phyloP scores from a whole-genome alignment of 2,329 filamentous ascomycete genomes.

The Rhynchosporium agropyri region DNA sequence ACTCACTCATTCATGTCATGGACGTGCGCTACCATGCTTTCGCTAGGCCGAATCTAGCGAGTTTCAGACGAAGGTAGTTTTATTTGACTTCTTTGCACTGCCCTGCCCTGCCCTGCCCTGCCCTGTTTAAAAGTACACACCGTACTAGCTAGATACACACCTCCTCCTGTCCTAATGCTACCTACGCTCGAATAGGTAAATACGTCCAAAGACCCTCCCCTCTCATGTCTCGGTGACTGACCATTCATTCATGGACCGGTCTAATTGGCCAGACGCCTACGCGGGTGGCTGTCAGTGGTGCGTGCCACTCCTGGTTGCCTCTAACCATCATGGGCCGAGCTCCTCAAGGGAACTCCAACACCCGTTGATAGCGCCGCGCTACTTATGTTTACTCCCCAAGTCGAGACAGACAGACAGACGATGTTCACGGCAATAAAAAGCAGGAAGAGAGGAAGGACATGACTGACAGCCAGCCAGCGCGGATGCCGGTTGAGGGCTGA shows the following conservation, averaged over 20 bases:
- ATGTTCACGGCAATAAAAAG: slow-evolving; percentile 3
- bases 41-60: background rate
- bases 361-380: slow-evolving; percentile 21
- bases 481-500: too few relatives aligned
- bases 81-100: background rate
- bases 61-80: background rate
- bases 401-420: background rate
- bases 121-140: background rate
- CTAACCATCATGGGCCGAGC: background rate
- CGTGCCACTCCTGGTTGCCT: background rate
- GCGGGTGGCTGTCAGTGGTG: slow-evolving; percentile 21
- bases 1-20: background rate
- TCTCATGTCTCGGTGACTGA: background rate
- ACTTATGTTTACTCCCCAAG: background rate
- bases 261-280: background rate
- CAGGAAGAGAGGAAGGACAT: background rate
- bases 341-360: slow-evolving; percentile 6
- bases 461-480: too few relatives aligned
- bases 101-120: background rate
- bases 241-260: background rate
- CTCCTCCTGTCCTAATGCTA: background rate
- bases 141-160: background rate
- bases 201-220: background rate
- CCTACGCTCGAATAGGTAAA: too few relatives aligned
- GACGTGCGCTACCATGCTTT: background rate